Percentiles rank a stretch among this genome's conserved stretches.
Conservation (phyloP, 2,329 filamentous ascomycete species). For the Alternaria burnsii region DNA sequence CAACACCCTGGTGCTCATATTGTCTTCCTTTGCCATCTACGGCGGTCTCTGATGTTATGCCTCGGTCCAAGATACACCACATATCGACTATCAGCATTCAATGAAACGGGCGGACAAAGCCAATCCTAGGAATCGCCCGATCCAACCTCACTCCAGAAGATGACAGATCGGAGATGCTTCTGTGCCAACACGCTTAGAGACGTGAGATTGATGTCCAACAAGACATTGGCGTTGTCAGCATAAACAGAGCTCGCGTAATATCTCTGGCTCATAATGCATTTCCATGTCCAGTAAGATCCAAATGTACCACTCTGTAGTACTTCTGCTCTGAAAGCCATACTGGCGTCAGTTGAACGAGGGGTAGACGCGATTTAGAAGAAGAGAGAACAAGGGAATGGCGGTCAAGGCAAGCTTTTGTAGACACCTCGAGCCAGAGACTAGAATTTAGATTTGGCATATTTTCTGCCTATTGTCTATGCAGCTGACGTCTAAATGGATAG, state of each 20-base stretch:
- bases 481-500: not conserved
- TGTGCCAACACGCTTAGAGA: not conserved
- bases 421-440: not conserved
- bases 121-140: not conserved
- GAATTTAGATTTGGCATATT: not conserved
- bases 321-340: not conserved
- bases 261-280: not conserved
- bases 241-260: not conserved
- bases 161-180: not conserved
- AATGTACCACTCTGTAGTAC: not conserved
- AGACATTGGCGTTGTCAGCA: not conserved
- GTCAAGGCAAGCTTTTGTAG: not conserved
- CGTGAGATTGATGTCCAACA: not conserved
- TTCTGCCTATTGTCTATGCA: not conserved
- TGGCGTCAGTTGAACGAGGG: not conserved
- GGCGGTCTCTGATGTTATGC: slow-evolving; percentile 71
- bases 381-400: not conserved
- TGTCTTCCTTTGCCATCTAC: slow-evolving; percentile 93
- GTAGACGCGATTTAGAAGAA: not conserved
- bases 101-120: not conserved
- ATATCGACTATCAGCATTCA: not conserved
- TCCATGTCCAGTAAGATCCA: not conserved
- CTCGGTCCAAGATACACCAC: not conserved
- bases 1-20: slow-evolving; percentile 80
- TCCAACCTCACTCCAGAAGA: not conserved